Evolutionary conservation across 768 basidiomycete genomes (phyloP).

Genomic region (Kwoniella newhampshirensis): DNA sequence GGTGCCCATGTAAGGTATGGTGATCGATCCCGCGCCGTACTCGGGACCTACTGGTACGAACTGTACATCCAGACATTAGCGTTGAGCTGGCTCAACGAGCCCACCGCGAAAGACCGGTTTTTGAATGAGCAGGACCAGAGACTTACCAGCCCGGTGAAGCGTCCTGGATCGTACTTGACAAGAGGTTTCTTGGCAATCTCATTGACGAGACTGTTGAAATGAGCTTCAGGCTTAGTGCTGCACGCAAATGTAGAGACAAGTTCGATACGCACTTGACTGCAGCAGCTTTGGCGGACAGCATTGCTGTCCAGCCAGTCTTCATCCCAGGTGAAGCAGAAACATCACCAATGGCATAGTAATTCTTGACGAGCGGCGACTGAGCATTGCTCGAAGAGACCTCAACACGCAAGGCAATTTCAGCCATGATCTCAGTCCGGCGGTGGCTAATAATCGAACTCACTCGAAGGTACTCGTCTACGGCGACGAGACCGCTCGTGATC

Average conservation of each 20-base stretch:
- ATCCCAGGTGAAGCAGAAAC: conserved; percentile 35
- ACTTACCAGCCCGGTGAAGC: conserved; percentile 72
- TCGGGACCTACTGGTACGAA: conserved; percentile 32
- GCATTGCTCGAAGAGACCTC: conserved; percentile 29
- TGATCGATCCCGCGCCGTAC: conserved; percentile 26
- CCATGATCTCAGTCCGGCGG: too few species aligned
- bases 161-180: conserved; percentile 58
- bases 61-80: conserved; percentile 5
- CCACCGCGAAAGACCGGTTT: too few species aligned
- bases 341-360: conserved; percentile 49
- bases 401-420: conserved; percentile 11
- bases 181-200: conserved; percentile 26
- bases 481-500: conserved; percentile 27
- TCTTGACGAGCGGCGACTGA: conserved; percentile 21
- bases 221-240: too few species aligned
- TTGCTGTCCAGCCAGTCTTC: conserved; percentile 34
- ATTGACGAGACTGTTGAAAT: conserved; percentile 24
- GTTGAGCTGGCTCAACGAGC: too few species aligned
- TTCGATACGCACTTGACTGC: conserved; percentile 35
- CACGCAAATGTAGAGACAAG: too few species aligned
- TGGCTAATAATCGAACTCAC: too few species aligned
- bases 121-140: conserved; percentile 55
- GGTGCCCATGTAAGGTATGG: conserved; percentile 72
- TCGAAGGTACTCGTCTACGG: conserved; percentile 38
- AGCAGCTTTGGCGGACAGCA: conserved; percentile 20